These are phyloP conservation scores for Penicillium psychrofluorescens DNA, from an alignment of 495 filamentous ascomycete genomes.

Conservation along the genomic window DNA sequence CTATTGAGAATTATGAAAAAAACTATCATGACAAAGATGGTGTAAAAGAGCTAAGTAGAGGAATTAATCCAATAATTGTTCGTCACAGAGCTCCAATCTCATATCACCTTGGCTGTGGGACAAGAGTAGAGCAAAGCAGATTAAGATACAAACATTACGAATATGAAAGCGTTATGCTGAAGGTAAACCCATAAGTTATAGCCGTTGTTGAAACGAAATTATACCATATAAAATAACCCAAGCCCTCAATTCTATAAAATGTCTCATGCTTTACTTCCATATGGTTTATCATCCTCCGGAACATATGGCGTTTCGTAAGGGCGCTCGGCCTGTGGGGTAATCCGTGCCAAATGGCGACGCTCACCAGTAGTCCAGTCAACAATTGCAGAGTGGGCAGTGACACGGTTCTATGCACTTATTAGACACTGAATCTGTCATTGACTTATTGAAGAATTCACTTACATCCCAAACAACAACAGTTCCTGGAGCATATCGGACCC, in stretches of 20 bases:
- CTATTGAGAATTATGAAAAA: no score
- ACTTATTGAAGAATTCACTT: constrained; percentile 10
- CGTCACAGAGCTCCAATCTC: no score
- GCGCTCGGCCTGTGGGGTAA: constrained; percentile 72
- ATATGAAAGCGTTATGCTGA: no score
- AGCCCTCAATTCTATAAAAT: not conserved
- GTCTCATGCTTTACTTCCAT: not conserved
- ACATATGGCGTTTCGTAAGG: constrained; percentile 20
- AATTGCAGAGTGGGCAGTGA: constrained; percentile 71
- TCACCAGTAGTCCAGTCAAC: constrained; percentile 70
- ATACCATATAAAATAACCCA: not conserved
- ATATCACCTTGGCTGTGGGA: no score
- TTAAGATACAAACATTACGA: no score
- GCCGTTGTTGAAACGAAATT: not conserved
- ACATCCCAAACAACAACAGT: constrained; percentile 81
- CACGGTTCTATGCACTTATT: constrained; percentile 49
- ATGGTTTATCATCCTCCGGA: constrained; percentile 3
- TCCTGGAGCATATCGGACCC: constrained; percentile 64
- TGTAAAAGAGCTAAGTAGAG: no score
- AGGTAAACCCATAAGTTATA: no score
- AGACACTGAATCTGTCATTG: not conserved
- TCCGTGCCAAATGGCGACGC: constrained; percentile 70
- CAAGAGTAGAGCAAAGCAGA: no score
- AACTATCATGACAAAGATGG: no score
- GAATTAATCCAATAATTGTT: no score